Percentiles rank a stretch among this genome's conserved stretches.
phyloP scores from a whole-genome alignment of 1,284 basidiomycete species.

The Microbotryum scabiosae region DNA sequence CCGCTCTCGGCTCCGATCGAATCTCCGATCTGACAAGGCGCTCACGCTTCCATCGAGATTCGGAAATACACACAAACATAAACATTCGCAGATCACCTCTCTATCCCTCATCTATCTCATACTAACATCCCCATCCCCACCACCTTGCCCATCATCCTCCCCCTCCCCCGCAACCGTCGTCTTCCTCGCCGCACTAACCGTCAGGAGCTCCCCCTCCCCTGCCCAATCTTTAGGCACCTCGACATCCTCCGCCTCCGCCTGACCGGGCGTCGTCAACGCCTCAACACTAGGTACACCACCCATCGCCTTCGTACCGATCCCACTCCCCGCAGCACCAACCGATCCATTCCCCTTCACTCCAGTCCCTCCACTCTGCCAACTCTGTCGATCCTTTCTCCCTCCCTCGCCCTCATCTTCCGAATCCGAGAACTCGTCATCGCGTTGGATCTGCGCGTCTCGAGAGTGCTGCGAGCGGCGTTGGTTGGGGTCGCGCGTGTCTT shows the following conservation, averaged over 20 bases:
- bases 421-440: constrained; percentile 55
- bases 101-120: not conserved
- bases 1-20: no score
- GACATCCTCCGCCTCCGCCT: not conserved
- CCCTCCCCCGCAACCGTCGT: constrained; percentile 13
- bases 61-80: no score
- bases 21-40: no score
- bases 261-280: not conserved
- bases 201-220: constrained; percentile 14
- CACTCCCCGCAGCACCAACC: not conserved
- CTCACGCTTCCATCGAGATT: no score
- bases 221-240: not conserved
- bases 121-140: constrained; percentile 4
- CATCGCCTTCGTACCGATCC: not conserved
- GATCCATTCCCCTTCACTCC: not conserved
- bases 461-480: constrained; percentile 38
- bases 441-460: constrained; percentile 61
- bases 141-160: constrained; percentile 13
- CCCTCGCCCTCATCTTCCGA: constrained; percentile 65
- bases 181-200: constrained; percentile 26
- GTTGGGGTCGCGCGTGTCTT: constrained; percentile 46
- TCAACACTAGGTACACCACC: not conserved
- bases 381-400: constrained; percentile 51
- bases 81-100: not conserved
- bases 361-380: constrained; percentile 4